A percentile compares a stretch with the other conserved stretches of the same genome.
Evolutionary conservation across 176 grass and related monocot species (phyloP).

Genomic region (Eragrostis nindensis): DNA sequence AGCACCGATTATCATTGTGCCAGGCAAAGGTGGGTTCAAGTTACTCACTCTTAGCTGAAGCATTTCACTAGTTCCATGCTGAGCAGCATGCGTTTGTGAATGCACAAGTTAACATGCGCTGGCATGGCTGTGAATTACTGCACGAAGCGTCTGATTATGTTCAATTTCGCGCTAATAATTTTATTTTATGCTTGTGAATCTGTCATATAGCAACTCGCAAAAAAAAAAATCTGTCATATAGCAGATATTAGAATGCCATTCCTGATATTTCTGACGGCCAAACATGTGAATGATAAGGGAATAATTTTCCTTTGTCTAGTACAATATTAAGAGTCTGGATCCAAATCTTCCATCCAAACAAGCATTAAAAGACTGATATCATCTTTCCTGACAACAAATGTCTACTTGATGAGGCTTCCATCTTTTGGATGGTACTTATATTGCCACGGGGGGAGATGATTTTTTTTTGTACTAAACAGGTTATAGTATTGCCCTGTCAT

Average conservation of each 20-base stretch:
- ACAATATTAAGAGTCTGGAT: not conserved
- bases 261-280: not conserved
- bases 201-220: too few relatives aligned
- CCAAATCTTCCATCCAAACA: not conserved
- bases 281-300: not conserved
- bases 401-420: not conserved
- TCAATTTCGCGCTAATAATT: conserved; percentile 15
- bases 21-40: conserved; percentile 73
- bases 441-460: not conserved
- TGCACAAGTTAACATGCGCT: conserved; percentile 14
- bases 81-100: conserved; percentile 27
- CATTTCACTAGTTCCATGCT: conserved; percentile 14
- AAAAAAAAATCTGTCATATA: not conserved
- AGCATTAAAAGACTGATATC: not conserved
- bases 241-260: not conserved
- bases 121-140: conserved; percentile 13
- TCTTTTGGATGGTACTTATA: not conserved
- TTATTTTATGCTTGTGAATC: not conserved
- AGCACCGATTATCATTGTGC: conserved; percentile 85
- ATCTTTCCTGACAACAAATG: not conserved
- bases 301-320: not conserved
- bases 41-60: conserved; percentile 35
- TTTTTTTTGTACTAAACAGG: not conserved
- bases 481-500: not conserved
- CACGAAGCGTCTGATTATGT: conserved; percentile 10